A percentile compares a stretch with the other conserved stretches of the same genome.
phyloP scores from a whole-genome alignment of 2,329 filamentous ascomycete genomes.

The Trichoderma sp. region DNA sequence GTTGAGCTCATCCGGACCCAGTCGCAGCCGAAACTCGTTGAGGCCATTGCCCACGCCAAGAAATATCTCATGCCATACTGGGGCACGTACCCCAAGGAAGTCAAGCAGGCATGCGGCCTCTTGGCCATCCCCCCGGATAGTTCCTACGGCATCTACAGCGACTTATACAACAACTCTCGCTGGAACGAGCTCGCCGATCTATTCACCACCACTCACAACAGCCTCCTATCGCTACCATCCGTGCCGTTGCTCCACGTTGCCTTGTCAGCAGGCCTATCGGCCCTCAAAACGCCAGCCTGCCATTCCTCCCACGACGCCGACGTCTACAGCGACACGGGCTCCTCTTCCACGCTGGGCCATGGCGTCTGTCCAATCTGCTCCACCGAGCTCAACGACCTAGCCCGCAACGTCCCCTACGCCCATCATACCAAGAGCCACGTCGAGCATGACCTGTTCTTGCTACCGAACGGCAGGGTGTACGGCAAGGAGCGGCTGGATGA shows the following conservation, averaged over 20 bases:
- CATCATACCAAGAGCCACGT: conserved; percentile 94
- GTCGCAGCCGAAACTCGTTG: conserved; percentile 64
- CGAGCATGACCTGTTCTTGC: conserved; percentile 79
- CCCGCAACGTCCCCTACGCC: conserved; percentile 86
- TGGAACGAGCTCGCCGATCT: conserved; percentile 77
- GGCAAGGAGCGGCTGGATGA: conserved; percentile 72
- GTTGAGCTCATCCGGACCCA: conserved; percentile 81
- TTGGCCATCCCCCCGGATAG: conserved; percentile 67
- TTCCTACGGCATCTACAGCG: conserved; percentile 47
- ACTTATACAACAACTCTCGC: conserved; percentile 71
- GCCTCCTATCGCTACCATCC: conserved; percentile 77
- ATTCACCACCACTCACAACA: conserved; percentile 85
- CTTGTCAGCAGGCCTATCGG: conserved; percentile 85
- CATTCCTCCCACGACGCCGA: conserved; percentile 64
- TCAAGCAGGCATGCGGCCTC: conserved; percentile 74
- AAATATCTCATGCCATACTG: conserved; percentile 75
- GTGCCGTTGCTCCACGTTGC: conserved; percentile 88
- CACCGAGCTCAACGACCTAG: conserved; percentile 90
- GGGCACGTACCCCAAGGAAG: conserved; percentile 67
- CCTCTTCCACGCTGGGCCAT: conserved; percentile 56
- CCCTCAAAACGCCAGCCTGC: conserved; percentile 92
- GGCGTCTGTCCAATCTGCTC: conserved; percentile 94
- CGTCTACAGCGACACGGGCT: conserved; percentile 26
- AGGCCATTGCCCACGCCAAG: conserved; percentile 79
- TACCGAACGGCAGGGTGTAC: conserved; percentile 88